A percentile compares a stretch with the other conserved stretches of the same genome.
These are phyloP conservation scores for Pseudocercospora fuligena DNA, from an alignment of 2,329 filamentous ascomycete genomes.

Conservation along the genomic window DNA sequence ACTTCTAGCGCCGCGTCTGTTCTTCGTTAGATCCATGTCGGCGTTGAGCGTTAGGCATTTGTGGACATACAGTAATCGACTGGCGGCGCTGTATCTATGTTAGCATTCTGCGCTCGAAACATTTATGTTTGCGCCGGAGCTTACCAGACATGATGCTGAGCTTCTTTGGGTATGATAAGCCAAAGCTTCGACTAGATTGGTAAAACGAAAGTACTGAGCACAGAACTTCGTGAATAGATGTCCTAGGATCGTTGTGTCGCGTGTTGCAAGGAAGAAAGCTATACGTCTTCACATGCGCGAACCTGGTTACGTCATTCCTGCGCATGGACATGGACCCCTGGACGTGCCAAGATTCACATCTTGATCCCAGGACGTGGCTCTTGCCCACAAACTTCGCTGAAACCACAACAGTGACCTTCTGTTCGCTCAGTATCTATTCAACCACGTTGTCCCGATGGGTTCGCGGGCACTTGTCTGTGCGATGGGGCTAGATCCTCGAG, in stretches of 20 bases:
- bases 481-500: too few relatives aligned
- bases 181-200: neutral
- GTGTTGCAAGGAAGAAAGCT: conserved; percentile 1
- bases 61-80: conserved; percentile 39
- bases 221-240: neutral
- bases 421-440: too few relatives aligned
- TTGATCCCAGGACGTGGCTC: too few relatives aligned
- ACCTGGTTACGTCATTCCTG: neutral
- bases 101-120: neutral
- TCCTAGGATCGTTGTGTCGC: neutral
- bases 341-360: neutral
- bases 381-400: too few relatives aligned
- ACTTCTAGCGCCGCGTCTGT: conserved; percentile 42
- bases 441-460: too few relatives aligned
- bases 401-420: too few relatives aligned
- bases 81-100: conserved; percentile 36
- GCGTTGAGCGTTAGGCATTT: neutral
- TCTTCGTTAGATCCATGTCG: conserved; percentile 1
- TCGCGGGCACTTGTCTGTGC: too few relatives aligned
- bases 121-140: neutral
- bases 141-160: conserved; percentile 5
- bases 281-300: conserved; percentile 6
- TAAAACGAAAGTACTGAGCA: neutral
- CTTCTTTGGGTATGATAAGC: neutral
- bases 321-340: neutral